Evolutionary conservation across 768 basidiomycete genomes (phyloP), one percentile per base, ranked within the genome.

Genomic region (Phylloporus rhodoxanthus): DNA sequence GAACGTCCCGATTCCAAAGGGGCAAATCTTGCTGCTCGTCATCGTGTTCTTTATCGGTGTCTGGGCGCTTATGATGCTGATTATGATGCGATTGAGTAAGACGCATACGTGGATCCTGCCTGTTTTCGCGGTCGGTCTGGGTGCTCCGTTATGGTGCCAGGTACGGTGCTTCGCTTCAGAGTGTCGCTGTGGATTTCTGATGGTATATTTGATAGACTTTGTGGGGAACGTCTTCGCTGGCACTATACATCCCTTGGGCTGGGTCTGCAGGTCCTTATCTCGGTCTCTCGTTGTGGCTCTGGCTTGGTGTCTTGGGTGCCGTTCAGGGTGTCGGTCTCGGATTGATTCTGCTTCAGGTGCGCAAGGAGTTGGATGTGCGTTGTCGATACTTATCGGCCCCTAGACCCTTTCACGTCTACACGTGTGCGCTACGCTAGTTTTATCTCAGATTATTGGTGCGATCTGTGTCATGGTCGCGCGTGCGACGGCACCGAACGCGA

Each of bases 141-240:
- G 93, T 38, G 90, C 91, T 25, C 93, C 93, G 10, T 71, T 90
- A 61, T 96, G 93, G 93, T 95, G 93, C 74, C 93, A 95, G 74
- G 84, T 83, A 42, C 64, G 58, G n/a, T 43, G 23, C n/a, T 21
- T 53, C 2, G 3, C 19, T 51, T 32, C 19, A 28, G 10, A 9
- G 26, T n/a, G 17, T 11, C 14, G 7, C 15, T 19, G 26, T 13
- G 30, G 28, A 13, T 7, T 34, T 5, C 19, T 63, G 45, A 53
- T 26, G 38, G 8, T 32, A 36, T 46, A 48, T 52, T 48, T 48
- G 19, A 23, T 47, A 83, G 81, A 95, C 93, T 82, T 70, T 93
- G 41, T 96, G 93, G 93, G 92, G 93, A 60, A 93, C 91, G 8
- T 95, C 92, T 5, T 92, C 91, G 28, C 78, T 96, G 38, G 93